A percentile compares a stretch with the other conserved stretches of the same genome.
Evolutionary conservation across 2,329 filamentous ascomycete genomes (phyloP).

Genomic region (Neofusicoccum parvum): DNA sequence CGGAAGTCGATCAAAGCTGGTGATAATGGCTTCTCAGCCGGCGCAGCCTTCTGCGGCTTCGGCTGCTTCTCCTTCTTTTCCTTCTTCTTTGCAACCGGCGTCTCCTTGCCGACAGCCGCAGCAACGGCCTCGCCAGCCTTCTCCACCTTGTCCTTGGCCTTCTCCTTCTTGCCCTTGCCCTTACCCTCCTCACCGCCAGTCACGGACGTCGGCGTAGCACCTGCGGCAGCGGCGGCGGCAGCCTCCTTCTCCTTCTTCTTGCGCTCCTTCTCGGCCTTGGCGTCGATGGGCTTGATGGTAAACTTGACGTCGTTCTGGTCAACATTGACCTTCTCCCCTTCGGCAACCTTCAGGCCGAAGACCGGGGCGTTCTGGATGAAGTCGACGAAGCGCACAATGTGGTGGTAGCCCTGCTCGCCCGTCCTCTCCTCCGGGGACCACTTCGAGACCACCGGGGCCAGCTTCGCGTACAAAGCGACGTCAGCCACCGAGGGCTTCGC

Average conservation of each 20-base stretch:
- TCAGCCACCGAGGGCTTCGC: constrained; percentile 88
- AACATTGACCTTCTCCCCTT: constrained; percentile 75
- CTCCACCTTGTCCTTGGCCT: constrained; percentile 56
- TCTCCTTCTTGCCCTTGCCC: constrained; percentile 51
- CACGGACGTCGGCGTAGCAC: constrained; percentile 42
- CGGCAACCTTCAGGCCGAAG: constrained; percentile 69
- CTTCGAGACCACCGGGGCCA: constrained; percentile 73
- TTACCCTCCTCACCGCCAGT: constrained; percentile 37
- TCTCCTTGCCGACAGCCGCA: constrained; percentile 40
- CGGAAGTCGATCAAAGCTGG: constrained; percentile 90
- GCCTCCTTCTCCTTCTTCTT: constrained; percentile 92
- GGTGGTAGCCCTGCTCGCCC: constrained; percentile 83
- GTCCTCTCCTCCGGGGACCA: constrained; percentile 88
- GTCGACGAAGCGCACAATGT: constrained; percentile 89
- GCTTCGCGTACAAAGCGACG: constrained; percentile 76
- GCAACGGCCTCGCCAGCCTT: constrained; percentile 55
- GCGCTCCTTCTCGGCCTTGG: constrained; percentile 93
- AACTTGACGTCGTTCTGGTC: constrained; percentile 80
- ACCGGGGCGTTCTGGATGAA: constrained; percentile 87
- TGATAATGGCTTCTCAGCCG: constrained; percentile 74
- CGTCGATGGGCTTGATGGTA: constrained; percentile 84
- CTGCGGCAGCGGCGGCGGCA: constrained; percentile 52
- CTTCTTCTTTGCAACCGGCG: constrained; percentile 60
- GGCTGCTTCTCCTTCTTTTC: constrained; percentile 89
- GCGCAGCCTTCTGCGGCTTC: constrained; percentile 65